Evolutionary conservation across 768 basidiomycete species (phyloP), one percentile per base, ranked within the genome.

Genomic region (Tephrocybe sp.): DNA sequence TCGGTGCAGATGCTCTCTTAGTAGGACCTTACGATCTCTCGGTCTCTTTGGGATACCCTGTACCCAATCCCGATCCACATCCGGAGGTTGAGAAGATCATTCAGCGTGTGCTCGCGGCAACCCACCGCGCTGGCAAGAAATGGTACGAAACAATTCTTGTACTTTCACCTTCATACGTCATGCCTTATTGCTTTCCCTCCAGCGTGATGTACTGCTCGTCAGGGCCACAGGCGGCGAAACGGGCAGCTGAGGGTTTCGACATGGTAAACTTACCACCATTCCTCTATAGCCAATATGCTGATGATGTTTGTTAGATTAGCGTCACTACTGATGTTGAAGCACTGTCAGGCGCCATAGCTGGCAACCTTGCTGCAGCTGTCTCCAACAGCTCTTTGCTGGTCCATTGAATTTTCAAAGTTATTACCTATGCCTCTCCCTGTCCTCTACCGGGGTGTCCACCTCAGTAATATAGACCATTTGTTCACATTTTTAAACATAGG

Each of bases 11-110:
- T 49, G 71, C 65, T 7, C 49, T 65, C 23, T 62, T 67, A 65
- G 78, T 87, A 45, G 84, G 85, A 4, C 85, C 84, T 4, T 87
- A 80, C 53, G 85, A 87, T 60, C 73, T 87, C 38, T 87, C 86
- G 1, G 70, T 84, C 46, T 73, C 77, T 1, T 69, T 84, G 23
- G 84, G 84, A 32, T 80, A 76, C 60, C 75, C 80, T 1, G 65
- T 79, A 4, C 85, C 85, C 13, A 74, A 76, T 31, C 85, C 84
- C 0, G 79, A 86, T 55, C 82, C 83, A 0, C 80, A 85, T 53
- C 80, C 83, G 0, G 77, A 83, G 2, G 78, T 85, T 3, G 86
- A 87, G 60, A 67, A 72, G 49, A 63, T 78, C 7, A 84, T 87
- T 33, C 79, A 85, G 51, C 62, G 64, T 13, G 78, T 87, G 20